Base-by-base conservation (phyloP, 2,329 filamentous ascomycete species). In the Xylariaceae sp. region DNA sequence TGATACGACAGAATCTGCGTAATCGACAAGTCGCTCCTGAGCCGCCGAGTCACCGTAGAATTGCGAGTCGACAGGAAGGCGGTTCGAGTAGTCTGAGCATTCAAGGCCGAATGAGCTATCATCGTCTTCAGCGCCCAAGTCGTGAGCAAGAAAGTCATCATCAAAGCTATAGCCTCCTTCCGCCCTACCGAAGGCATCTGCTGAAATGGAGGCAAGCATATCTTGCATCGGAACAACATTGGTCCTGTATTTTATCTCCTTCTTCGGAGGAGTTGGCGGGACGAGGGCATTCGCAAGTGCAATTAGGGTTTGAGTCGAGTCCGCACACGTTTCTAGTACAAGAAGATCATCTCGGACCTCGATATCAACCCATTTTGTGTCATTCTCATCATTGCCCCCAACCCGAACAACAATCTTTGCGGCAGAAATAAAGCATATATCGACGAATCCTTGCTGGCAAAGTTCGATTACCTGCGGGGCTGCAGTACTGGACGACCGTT, bases 301-400 rank as follows among this genome's bases (percentile, higher is more conserved):
- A 49, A 96, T 86, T 13, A 99, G 78, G 0, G 94, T 99, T 68
- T 96, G 91, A 0, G 91, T 97, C 1, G 94, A 99, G 71, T 99
- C 94, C 29, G 94, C 94, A 65, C 95, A 99, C 1, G 92, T 95
- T 70, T 99, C 94, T 6, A 99, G 74, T 32, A 99, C 86, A 49
- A 99, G 77, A 1, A 99, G 78, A 60, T 95, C 87, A 65, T 96
- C 92, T 56, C 84, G 84, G 44, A 97, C 74, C 59, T 95, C 89
- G 1, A 96, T 78, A 61, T 94, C 86, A 13, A 96, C 71, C 39
- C 83, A 80, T 59, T 85, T 87, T 29, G 84, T 78, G 0, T 78
- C 81, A 34, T 84, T 79, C 1, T 75, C 74, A 2, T 76, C 76
- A 39, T 79, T 75, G 9, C 78, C 75, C 19, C 76, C 72, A 12